Base-by-base conservation (phyloP, 2,329 filamentous ascomycete species). In the Diaporthe citrichinensis region DNA sequence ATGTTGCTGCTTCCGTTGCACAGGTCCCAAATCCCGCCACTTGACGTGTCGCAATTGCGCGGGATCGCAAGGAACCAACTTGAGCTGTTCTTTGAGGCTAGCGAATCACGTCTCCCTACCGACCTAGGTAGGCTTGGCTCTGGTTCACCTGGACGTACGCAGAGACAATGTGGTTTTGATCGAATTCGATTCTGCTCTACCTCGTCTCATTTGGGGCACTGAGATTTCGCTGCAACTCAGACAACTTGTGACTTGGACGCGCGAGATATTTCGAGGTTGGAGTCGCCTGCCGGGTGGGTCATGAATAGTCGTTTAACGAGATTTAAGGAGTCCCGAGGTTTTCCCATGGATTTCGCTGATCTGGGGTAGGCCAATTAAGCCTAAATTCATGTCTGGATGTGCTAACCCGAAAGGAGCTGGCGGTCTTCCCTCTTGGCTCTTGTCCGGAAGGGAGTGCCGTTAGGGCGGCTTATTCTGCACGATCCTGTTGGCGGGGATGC, bases 401-500 rank as follows among this genome's bases (percentile, higher is more conserved):
- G 51, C 44, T 75, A 28, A 34, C 34, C 51, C 57, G 34, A 44
- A 67, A 58, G 39, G 46, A 41, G 72, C 28, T 41, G 49, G 28
- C 39, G n/a, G 31, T 59, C 41, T 34, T 49, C 23, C 58, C 57
- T 65, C 58, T 41, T 75, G 74, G 69, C 74, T 75, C 31, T 17
- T 51, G n/a, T 53, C 51, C 73, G 74, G 69, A n/a, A 75, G 65
- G 34, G 28, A 41, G 36, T 73, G 74, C 74, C 74, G 74, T 61
- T 75, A 75, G 59, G 36, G 23, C 69, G 53, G 44, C 36, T 53
- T 34, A 65, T 46, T 58, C 31, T 49, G 31, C 49, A 46, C 31
- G 34, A 55, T 44, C 41, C 51, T 58, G 39, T 46, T 73, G 44
- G 59, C 59, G 36, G 41, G 28, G 10, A 34, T 23, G 41, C 46